Evolutionary conservation across 1,284 basidiomycete species (phyloP), one percentile per base, ranked within the genome.

Genomic region (Flammula alnicola): DNA sequence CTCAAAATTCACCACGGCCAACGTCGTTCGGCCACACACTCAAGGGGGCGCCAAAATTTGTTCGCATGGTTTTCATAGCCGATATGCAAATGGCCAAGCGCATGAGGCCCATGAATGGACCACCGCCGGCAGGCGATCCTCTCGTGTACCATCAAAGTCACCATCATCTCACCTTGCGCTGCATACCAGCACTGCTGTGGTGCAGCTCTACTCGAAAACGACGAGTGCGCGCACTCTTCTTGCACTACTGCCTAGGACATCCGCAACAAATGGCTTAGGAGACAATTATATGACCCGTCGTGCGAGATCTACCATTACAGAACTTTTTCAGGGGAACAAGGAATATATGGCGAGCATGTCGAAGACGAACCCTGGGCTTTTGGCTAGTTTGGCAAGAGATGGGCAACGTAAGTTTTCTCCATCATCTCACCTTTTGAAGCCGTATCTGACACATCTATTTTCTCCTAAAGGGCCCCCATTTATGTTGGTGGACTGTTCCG

Each of bases 401-500:
- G 66, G 67, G 3, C 69, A 71, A 54, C 57, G 67, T 68, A 50
- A 14, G 52, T 60, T 47, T 19, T 27, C 4, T 17, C 17, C 26
- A 16, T 5, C 16, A 39, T 29, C 8, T 31, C 6, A 32, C 12
- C 10, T 16, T 22, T 36, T 29, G 27, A 1, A 14, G 11, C 19
- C 7, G 12, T 11, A 3, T 31, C 26, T 10, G 22, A 17, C 6
- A n/a, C 16, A 22, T 41, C 10, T 10, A 5, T 8, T 39, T 6
- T 12, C 26, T 23, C 25, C 10, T 40, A 5, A 33, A 71, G 68
- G 57, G 8, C 68, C 69, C 3, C 66, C 67, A 9, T 69, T 70
- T 54, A 68, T 70, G 68, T 61, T 69, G 40, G 57, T 71, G 5
- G 68, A 66, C 29, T 71, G 68, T 44, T 67, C 68, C 1, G 69